These are phyloP conservation scores for Dactylellina cionopaga DNA, from an alignment of 2,329 filamentous ascomycete species.

Conservation along the genomic window DNA sequence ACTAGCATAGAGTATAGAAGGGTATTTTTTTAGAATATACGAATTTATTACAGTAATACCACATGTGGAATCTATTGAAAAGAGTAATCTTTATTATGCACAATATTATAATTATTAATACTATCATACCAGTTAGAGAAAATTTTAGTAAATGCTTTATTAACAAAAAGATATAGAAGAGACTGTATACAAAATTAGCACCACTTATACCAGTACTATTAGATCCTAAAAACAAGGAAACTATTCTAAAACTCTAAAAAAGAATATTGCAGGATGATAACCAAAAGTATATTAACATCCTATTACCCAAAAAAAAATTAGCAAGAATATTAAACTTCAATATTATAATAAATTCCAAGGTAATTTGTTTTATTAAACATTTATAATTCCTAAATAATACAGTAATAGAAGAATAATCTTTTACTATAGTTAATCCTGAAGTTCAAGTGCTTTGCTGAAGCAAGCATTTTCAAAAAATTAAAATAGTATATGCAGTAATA, in stretches of 20 bases:
- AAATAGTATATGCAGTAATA: too few relatives aligned
- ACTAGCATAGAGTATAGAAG: background rate
- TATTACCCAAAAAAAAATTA: background rate
- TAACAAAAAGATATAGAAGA: background rate
- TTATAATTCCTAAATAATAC: background rate
- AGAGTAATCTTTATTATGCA: background rate
- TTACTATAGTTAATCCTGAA: background rate
- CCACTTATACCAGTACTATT: background rate
- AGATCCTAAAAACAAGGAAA: background rate
- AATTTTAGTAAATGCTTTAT: too few relatives aligned
- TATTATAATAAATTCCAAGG: background rate
- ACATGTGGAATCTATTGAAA: background rate
- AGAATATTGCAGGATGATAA: background rate
- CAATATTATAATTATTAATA: background rate
- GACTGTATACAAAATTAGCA: background rate
- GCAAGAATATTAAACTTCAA: background rate
- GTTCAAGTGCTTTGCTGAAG: background rate
- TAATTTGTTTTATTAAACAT: too few relatives aligned
- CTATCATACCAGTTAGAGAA: background rate
- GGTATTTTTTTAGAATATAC: background rate
- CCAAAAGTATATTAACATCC: background rate
- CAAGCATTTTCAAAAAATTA: background rate
- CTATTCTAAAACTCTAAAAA: background rate
- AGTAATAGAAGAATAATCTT: background rate
- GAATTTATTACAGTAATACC: background rate